These are phyloP conservation scores for Marasmius fiardii DNA, from an alignment of 1,284 basidiomycete species.

Conservation along the genomic window DNA sequence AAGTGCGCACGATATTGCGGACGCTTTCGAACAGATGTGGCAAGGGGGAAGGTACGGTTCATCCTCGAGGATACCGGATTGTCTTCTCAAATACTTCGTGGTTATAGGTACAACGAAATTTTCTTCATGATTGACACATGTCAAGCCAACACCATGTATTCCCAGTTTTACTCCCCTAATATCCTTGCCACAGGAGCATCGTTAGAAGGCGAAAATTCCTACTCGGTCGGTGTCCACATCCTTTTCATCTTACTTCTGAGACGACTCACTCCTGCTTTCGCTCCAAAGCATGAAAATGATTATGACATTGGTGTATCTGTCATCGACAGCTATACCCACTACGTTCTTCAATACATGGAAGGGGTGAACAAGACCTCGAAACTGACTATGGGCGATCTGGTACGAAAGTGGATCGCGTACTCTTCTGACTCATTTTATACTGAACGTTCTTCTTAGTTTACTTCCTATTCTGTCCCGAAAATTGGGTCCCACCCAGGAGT, in stretches of 20 bases:
- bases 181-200: slow-evolving; percentile 94
- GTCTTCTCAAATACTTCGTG: not conserved
- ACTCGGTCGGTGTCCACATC: slow-evolving; percentile 63
- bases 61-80: no score
- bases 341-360: slow-evolving; percentile 90
- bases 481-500: slow-evolving; percentile 89
- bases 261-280: not conserved
- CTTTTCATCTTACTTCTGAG: no score
- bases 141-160: slow-evolving; percentile 96
- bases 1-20: slow-evolving; percentile 92
- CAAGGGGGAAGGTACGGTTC: slow-evolving; percentile 89
- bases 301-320: slow-evolving; percentile 92
- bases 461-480: slow-evolving; percentile 68
- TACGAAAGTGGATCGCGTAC: slow-evolving; percentile 35
- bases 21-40: slow-evolving; percentile 98
- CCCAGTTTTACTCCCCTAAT: slow-evolving; percentile 94
- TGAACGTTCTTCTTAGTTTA: slow-evolving; percentile 56
- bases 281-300: slow-evolving; percentile 82
- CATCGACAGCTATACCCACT: slow-evolving; percentile 94
- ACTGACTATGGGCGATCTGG: slow-evolving; percentile 81
- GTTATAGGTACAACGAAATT: slow-evolving; percentile 89
- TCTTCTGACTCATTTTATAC: slow-evolving; percentile 1
- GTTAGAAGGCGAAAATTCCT: slow-evolving; percentile 87
- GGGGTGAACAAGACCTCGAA: slow-evolving; percentile 87
- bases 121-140: slow-evolving; percentile 99